These are phyloP conservation scores for Aphanomyces astaci DNA, from an alignment of 352 stramenopile genomes.

Conservation along the genomic window DNA sequence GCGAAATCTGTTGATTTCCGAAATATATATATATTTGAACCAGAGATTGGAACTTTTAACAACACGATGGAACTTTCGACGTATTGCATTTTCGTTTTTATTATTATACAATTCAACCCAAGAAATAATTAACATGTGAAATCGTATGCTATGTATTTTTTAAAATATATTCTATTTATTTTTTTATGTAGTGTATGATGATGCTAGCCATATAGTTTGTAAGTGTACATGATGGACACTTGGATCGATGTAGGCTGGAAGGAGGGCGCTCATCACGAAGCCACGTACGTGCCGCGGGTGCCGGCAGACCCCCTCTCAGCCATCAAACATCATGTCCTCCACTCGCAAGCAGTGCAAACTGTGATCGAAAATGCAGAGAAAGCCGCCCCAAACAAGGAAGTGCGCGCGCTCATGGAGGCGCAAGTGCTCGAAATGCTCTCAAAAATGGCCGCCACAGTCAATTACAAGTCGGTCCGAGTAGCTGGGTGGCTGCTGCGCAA, in stretches of 20 bases:
- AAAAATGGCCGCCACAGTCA: constrained; percentile 66
- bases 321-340: constrained; percentile 65
- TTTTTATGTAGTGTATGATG: not conserved
- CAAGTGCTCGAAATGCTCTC: constrained; percentile 56
- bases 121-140: too few relatives aligned
- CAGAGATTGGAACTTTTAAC: too few relatives aligned
- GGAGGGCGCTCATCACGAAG: constrained; percentile 80
- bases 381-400: constrained; percentile 28
- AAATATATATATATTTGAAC: not conserved
- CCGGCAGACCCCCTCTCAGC: constrained; percentile 52
- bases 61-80: too few relatives aligned
- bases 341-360: constrained; percentile 43
- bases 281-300: constrained; percentile 67
- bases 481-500: constrained; percentile 77
- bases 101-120: too few relatives aligned
- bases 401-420: constrained; percentile 40
- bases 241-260: constrained; percentile 54
- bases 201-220: too few relatives aligned
- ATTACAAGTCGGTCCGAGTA: constrained; percentile 69
- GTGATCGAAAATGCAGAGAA: constrained; percentile 42
- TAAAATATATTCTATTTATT: too few relatives aligned
- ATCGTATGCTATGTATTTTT: too few relatives aligned
- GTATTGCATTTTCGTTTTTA: too few relatives aligned
- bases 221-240: too few relatives aligned
- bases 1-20: too few relatives aligned